Percentiles rank a stretch among this genome's conserved stretches.
phyloP scores from a whole-genome alignment of 2,329 filamentous ascomycete species.

The Harringtonia aguacate region DNA sequence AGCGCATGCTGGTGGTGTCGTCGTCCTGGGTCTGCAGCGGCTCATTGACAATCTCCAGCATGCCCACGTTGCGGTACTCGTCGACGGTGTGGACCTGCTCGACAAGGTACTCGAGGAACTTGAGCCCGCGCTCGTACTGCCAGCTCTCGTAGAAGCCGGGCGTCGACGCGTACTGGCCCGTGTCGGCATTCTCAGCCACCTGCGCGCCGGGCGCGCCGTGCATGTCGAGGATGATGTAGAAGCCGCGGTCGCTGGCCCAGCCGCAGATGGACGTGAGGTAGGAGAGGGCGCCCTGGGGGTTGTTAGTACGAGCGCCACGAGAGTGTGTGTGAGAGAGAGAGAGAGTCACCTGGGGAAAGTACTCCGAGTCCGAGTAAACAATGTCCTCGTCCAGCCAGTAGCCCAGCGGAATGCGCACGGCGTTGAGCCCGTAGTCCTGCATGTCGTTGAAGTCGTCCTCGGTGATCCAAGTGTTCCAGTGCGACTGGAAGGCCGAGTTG shows the following conservation, averaged over 20 bases:
- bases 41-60: conserved; percentile 49
- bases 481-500: conserved; percentile 33
- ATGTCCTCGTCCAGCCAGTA: conserved; percentile 43
- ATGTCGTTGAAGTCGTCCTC: conserved; percentile 37
- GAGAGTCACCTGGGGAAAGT: conserved; percentile 31
- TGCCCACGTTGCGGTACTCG: conserved; percentile 44
- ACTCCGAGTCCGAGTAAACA: conserved; percentile 33
- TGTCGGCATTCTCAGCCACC: conserved; percentile 31
- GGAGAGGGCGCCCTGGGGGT: conserved; percentile 29
- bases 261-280: conserved; percentile 35
- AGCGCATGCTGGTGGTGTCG: conserved; percentile 18
- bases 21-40: conserved; percentile 28
- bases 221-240: conserved; percentile 44
- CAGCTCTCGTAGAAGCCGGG: conserved; percentile 46
- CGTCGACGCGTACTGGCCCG: conserved; percentile 23
- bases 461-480: conserved; percentile 41
- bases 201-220: conserved; percentile 42
- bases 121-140: conserved; percentile 43
- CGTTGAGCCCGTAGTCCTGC: conserved; percentile 37
- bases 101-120: conserved; percentile 47
- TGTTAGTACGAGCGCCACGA: too few species aligned
- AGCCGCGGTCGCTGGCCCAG: conserved; percentile 34
- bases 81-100: conserved; percentile 35
- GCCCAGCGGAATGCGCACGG: conserved; percentile 41
- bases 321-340: too few species aligned